Base-by-base conservation (phyloP, 345 rosid species). In the Gossypium bickii region DNA sequence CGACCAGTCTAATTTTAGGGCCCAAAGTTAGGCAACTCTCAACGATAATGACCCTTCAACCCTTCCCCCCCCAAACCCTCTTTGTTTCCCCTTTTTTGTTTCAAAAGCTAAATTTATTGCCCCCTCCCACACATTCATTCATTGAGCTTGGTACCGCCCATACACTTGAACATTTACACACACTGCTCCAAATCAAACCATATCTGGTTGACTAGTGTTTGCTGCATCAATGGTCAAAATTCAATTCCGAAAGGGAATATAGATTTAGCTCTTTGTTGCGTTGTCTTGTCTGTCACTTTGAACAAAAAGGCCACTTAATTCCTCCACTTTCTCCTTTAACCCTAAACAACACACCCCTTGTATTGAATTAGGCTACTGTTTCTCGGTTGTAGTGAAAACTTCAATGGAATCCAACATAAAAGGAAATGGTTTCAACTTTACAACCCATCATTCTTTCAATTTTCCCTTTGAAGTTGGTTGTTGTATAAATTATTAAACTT, bases 11-110 rank as follows among this genome's bases (percentile, higher is more conserved):
- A 41, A 2, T 51, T 18, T 78, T 71, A 59, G 60, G 77, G 59
- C 73, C 81, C 63, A 25, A 76, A 80, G 86, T 86, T 83, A 74
- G 89, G 89, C 89, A 80, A 75, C 77, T 78, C 81, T 66, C 84
- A 71, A 74, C 57, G 84, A 86, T 55, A 80, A 72, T 0, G 84
- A 83, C 86, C 76, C 72, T 74, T 74, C 83, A 74, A 29, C 47
- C 60, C 70, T 49, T 38, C 68, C 81, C 76, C 76, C 13, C 58
- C 41, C 41, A 5, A 34, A 49, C 12, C 38, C 41, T 64, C 22
- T 49, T 68, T 16, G 56, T 67, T 7, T 7, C 5, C 1, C 70
- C 53, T 15, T 12, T 45, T 67, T 44, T 22, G 61, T 9, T 55
- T 55, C 20, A 8, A 53, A 53, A 55, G 24, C 12, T 9, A 20